phyloP scores from a whole-genome alignment of 306 rosid species.

The Phaseolus lunatus region DNA sequence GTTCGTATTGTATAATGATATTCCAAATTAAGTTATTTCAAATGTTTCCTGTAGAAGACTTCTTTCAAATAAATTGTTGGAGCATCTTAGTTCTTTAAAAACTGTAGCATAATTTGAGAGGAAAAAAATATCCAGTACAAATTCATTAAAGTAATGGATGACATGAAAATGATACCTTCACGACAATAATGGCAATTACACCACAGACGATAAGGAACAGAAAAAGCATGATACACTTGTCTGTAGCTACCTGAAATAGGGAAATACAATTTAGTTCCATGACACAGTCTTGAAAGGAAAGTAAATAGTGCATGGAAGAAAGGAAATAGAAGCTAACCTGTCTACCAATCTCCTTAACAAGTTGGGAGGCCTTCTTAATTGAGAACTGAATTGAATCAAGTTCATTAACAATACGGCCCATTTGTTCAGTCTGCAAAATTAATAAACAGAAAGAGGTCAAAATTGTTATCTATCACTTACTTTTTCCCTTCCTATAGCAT shows the following conservation, averaged over 20 bases:
- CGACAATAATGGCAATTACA: conserved; percentile 92
- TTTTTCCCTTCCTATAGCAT: conserved; percentile 23
- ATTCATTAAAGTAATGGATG: conserved; percentile 13
- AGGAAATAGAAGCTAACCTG: conserved; percentile 63
- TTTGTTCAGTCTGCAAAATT: conserved; percentile 87
- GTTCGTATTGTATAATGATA: not conserved
- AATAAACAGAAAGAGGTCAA: conserved; percentile 44
- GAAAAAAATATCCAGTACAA: not conserved
- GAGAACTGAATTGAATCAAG: conserved; percentile 98
- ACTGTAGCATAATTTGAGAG: not conserved
- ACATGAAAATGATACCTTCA: conserved; percentile 71
- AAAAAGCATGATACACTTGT: conserved; percentile 97
- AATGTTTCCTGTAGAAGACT: conserved; percentile 3
- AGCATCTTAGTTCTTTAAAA: not conserved
- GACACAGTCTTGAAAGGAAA: conserved; percentile 14
- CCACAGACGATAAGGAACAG: conserved; percentile 89
- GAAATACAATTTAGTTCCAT: conserved; percentile 36
- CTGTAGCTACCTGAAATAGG: conserved; percentile 87
- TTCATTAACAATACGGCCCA: conserved; percentile 98
- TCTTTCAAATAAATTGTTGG: not conserved
- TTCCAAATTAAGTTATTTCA: conserved; percentile 7
- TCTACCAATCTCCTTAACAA: conserved; percentile 98
- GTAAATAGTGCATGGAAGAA: conserved; percentile 7
- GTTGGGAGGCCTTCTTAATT: conserved; percentile 97
- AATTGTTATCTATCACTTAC: conserved; percentile 26